Evolutionary conservation across 768 basidiomycete genomes (phyloP), one percentile per base, ranked within the genome.

Genomic region (Chiua virens): DNA sequence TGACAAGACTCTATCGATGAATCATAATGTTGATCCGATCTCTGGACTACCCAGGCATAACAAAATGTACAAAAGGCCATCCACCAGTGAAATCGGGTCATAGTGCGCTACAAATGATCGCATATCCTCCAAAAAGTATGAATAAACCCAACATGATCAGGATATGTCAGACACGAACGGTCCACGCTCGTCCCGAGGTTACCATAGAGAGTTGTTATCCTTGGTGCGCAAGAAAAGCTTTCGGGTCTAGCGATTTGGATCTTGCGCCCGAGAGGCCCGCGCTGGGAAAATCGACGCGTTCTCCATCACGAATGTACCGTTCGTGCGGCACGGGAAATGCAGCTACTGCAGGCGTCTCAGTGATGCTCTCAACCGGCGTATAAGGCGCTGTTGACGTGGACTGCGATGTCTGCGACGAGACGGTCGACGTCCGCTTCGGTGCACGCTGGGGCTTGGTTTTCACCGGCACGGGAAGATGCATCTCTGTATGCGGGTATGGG

Each of bases 341-440:
- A 44, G 57, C 52, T 32, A 57, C 59, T 18, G 62, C 52, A 39
- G 58, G 45, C 23, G 54, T 27, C 59, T 56, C 61, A 70, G 49
- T 73, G 15, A 69, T 53, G 9, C 74, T 64, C 25, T 73, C 73
- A 8, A 63, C 56, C 0, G 65, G 65, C 0, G 65, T 66, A 1
- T 76, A 68, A 3, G 76, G 66, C 3, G 75, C 74, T 7, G 73
- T 69, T 0, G 81, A 77, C 7, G 73, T 73, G 0, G 82, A 77
- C 47, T 79, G 75, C 0, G 79, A 78, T 3, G 73, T 71, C 7
- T 67, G 70, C 4, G 74, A 70, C 6, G 76, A 74, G n/a, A 67
- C 54, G 15, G 57, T 62, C 3, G 79, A 73, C 17, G 62, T 60
- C 44, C 64, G 66, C 37, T 70, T 64, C 10, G 68, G 61, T 2